Evolutionary conservation across 495 filamentous ascomycete genomes (phyloP), one percentile per base, ranked within the genome.

Genomic region (Penicillium macrosclerotiorum): DNA sequence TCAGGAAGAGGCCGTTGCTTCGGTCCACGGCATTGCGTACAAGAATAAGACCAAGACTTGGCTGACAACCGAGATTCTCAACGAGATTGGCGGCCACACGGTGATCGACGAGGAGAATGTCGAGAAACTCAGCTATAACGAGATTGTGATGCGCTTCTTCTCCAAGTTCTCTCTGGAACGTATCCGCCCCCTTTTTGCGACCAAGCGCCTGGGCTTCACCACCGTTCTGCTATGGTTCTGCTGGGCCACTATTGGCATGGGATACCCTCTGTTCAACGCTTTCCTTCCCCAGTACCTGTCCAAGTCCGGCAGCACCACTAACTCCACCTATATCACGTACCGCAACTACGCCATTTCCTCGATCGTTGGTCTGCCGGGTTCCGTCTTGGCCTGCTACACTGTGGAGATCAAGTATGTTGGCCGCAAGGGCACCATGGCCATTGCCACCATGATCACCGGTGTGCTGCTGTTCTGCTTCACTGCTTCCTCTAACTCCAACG

Each of bases 1-100:
- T 16, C 84, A 90, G 51, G 76, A 78, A n/a, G 78, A 87, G 29
- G 89, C 88, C 14, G 86, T 90, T 8, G 72, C 76, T 9, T 71
- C 86, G 7, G 79, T 90, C 2, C 83, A 87, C 41, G 76, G 74
- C 7, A 74, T 80, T 14, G 77, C 77, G 2, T 71, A 77, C 57
- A 71, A 73, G 63, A 80, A 80, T 64, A 59, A 62, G 47, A 51
- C 65, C 23, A 65, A 73, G 54, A 79, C 76, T 0, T 79, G 76
- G 76, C 52, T 80, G 38, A 78, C 72, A 1, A 69, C 51, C 37
- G 75, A 77, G 14, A 71, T 79, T 20, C 62, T 80, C 30, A 76
- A 78, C 57, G 73, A 76, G 24, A 73, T 80, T 36, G 77, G 76
- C 12, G 76, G 77, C 9, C 44, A 72, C 34, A 55, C 66, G 1